Evolutionary conservation across 306 rosid species (phyloP).

Genomic region (Pyrus communis): DNA sequence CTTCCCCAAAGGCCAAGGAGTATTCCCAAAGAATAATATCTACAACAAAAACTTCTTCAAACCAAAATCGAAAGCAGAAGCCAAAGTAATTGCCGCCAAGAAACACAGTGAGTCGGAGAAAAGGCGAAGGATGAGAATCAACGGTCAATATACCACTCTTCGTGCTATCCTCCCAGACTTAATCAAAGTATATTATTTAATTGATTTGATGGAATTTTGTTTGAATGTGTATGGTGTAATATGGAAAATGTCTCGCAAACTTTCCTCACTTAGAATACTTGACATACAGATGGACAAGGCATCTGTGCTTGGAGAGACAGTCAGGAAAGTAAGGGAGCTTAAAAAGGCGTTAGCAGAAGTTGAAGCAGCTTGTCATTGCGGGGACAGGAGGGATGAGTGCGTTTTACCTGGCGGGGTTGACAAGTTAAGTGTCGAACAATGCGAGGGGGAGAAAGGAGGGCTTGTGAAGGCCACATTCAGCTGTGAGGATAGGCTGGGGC

Average conservation of each 20-base stretch:
- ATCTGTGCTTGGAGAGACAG: slow-evolving; percentile 46
- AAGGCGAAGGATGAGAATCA: slow-evolving; percentile 69
- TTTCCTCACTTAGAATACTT: not conserved
- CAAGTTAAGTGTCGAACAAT: slow-evolving; percentile 31
- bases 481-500: slow-evolving; percentile 50
- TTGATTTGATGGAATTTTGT: not conserved
- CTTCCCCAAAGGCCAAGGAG: slow-evolving; percentile 5
- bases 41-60: slow-evolving; percentile 22
- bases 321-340: slow-evolving; percentile 46
- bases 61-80: slow-evolving; percentile 43
- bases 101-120: slow-evolving; percentile 70
- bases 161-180: slow-evolving; percentile 46
- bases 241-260: not conserved
- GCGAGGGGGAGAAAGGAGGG: slow-evolving; percentile 25
- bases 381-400: slow-evolving; percentile 11
- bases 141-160: slow-evolving; percentile 53
- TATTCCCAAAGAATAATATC: slow-evolving; percentile 12
- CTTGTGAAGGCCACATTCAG: slow-evolving; percentile 46
- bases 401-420: slow-evolving; percentile 45
- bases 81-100: slow-evolving; percentile 41
- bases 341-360: slow-evolving; percentile 34
- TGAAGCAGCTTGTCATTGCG: slow-evolving; percentile 19
- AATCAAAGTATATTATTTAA: slow-evolving; percentile 34
- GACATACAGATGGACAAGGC: slow-evolving; percentile 62
- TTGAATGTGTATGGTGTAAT: too few relatives aligned